Evolutionary conservation across 768 basidiomycete species (phyloP), one percentile per base, ranked within the genome.

Genomic region (Piloderma croceum): DNA sequence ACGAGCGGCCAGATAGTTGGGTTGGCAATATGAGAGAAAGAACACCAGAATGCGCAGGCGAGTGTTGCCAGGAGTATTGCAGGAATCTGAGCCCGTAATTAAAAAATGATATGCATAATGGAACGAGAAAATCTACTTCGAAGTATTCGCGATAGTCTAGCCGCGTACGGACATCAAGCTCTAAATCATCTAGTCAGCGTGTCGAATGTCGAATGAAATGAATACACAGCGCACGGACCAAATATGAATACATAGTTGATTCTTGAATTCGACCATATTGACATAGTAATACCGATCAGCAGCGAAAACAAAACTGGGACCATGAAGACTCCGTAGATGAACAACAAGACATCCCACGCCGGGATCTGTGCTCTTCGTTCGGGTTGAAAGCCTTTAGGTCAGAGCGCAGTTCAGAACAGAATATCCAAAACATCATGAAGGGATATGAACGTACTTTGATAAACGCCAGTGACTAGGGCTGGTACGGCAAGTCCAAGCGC

Each of bases 201-300:
- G 18, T 36, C 36, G 25, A n/a, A n/a, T n/a, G n/a, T n/a, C n/a
- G n/a, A n/a, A n/a, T n/a, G n/a, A n/a, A n/a, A n/a, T n/a, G n/a
- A n/a, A n/a, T n/a, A n/a, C n/a, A n/a, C n/a, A n/a, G n/a, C n/a
- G n/a, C 19, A 51, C 73, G 25, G 43, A 86, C 85, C 85, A 52
- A 93, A 88, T 24, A 93, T 88, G 58, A 97, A 94, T 13, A 82
- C 74, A 52, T 92, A 94, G 56, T 97, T 98, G 50, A 99, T 90
- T 34, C 85, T 72, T 5, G 81, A 67, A 4, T 63, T 61, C 0
- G 77, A 69, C 84, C 88, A 99, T 0, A 82, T 83, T 17, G 81
- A 49, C 5, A 98, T 48, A 56, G 98, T 97, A n/a, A 86, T 42
- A 18, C 89, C 86, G 39, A 98, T 75, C 1, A 96, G 64, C 23